These are phyloP conservation scores for Pinus tabuliformis DNA, from an alignment of 75 land plant genomes.

Conservation along the genomic window DNA sequence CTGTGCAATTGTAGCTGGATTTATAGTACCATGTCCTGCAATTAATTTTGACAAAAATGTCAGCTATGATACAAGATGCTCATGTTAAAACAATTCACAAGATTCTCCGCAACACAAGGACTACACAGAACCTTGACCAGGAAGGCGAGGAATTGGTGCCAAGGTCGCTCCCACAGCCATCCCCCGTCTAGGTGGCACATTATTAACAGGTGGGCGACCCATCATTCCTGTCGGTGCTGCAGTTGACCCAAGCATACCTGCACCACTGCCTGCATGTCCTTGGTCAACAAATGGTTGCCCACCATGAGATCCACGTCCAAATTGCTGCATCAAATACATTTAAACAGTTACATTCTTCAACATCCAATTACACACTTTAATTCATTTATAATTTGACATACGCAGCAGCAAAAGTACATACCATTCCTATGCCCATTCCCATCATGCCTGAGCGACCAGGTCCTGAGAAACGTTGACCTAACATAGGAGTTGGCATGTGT, in stretches of 20 bases:
- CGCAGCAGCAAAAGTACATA: neutral
- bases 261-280: conserved; percentile 6
- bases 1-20: conserved; percentile 9
- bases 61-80: neutral
- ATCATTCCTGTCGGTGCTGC: conserved; percentile 8
- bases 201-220: conserved; percentile 9
- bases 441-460: conserved; percentile 9
- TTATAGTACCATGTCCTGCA: conserved; percentile 5
- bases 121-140: neutral
- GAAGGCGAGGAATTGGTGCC: conserved; percentile 1
- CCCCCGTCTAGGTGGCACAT: conserved; percentile 1
- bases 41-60: neutral
- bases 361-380: too few species aligned
- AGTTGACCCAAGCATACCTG: conserved; percentile 4
- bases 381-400: too few species aligned
- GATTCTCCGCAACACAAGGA: neutral
- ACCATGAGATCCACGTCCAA: conserved; percentile 12
- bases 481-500: conserved; percentile 6
- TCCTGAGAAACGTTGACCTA: conserved; percentile 4
- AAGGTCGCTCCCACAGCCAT: conserved; percentile 8
- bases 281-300: conserved; percentile 2
- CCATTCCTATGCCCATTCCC: conserved; percentile 7
- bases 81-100: neutral
- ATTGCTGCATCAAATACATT: conserved; percentile 4
- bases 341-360: neutral